Percentiles rank a stretch among this genome's conserved stretches.
phyloP scores from a whole-genome alignment of 805 yeast species.

The Zygoascus flipseniorum region DNA sequence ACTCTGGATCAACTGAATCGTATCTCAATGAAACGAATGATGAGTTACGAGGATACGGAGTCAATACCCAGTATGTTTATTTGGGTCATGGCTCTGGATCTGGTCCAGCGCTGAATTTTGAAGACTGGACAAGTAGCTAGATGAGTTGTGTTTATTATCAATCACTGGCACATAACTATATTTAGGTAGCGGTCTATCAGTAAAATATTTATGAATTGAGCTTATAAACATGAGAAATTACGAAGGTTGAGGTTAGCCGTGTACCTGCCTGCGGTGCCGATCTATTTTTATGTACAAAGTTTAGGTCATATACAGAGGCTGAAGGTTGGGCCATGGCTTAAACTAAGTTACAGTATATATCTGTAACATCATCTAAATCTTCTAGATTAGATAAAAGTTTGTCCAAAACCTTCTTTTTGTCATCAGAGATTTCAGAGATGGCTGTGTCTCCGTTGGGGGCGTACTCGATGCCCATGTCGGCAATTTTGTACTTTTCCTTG shows the following conservation, averaged over 20 bases:
- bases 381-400: constrained; percentile 57
- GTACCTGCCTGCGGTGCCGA: too few relatives aligned
- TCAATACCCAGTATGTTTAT: not conserved
- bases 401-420: constrained; percentile 41
- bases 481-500: constrained; percentile 46
- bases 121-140: not conserved
- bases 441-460: constrained; percentile 52
- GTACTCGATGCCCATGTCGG: constrained; percentile 65
- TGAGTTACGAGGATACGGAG: not conserved
- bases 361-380: constrained; percentile 77
- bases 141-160: not conserved
- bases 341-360: constrained; percentile 44
- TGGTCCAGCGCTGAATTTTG: not conserved
- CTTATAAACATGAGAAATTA: too few relatives aligned
- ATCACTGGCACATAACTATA: not conserved
- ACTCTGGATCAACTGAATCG: constrained; percentile 13
- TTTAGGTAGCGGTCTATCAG: not conserved
- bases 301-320: too few relatives aligned
- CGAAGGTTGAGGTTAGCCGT: too few relatives aligned
- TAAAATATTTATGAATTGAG: too few relatives aligned
- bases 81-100: not conserved
- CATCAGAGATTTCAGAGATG: constrained; percentile 29
- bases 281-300: too few relatives aligned
- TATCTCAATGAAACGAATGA: constrained; percentile 1
- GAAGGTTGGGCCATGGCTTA: too few relatives aligned